Evolutionary conservation across 306 rosid species (phyloP), one percentile per base, ranked within the genome.

Genomic region (Astragalus glycyphyllos): DNA sequence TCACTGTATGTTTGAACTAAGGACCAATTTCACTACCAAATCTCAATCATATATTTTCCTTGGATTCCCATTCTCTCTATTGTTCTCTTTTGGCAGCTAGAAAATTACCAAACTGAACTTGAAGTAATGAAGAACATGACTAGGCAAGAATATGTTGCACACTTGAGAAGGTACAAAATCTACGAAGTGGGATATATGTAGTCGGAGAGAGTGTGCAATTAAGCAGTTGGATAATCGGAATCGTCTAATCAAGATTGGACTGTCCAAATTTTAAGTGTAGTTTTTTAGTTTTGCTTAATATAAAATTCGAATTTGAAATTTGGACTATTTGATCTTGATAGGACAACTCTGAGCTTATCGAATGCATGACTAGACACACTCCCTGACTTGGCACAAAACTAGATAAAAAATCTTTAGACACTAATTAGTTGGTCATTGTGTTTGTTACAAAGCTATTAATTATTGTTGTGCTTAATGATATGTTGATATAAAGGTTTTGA

Each of bases 71-170:
- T 64, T 48, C 58, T 65, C 20, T 67, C 1, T 53, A 4, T 47
- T 47, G 0, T 45, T 68, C 13, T 8, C 7, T 16, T 48, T 64
- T 66, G 65, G 63, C 84, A 92, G 98, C 42, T 88, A 14, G 92
- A 86, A 47, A 85, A 85, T 66, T 92, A 92, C 72, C 84, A 85
- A 20, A 44, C 68, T 7, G 80, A 92, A 66, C 83, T 92, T 42
- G 97, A 90, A 77, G 91, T 85, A 69, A 92, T 92, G 98, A 82
- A 88, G 85, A 90, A 86, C 57, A 88, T 92, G 97, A 90, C 69
- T 60, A 85, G 97, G 68, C 98, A 88, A 69, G 98, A 92, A 59
- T 92, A 83, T 17, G 97, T 92, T 31, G 98, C 98, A 11, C 97
- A 92, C 77, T 73, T 92, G 86, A 88, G 98, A 75, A 85, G 98